phyloP scores from a whole-genome alignment of 2,329 filamentous ascomycete species.

The Aspergillus brasiliensis region DNA sequence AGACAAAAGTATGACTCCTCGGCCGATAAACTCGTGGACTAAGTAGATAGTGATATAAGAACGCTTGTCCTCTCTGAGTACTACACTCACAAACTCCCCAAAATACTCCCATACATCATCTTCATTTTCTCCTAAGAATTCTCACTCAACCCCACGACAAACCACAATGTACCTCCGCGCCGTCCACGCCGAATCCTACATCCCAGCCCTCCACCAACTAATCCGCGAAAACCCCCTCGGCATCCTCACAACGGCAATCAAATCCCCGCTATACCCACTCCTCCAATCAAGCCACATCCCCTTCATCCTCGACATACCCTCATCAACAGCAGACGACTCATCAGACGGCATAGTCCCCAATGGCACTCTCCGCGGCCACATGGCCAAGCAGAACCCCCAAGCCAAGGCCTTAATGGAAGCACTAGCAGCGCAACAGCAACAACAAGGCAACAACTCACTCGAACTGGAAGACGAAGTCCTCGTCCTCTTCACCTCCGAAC shows the following conservation, averaged over 20 bases:
- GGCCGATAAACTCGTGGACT: neutral
- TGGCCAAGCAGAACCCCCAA: constrained; percentile 66
- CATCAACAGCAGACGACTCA: constrained; percentile 13
- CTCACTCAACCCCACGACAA: neutral
- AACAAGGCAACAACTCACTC: constrained; percentile 27
- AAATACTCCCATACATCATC: neutral
- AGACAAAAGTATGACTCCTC: neutral
- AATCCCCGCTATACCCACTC: constrained; percentile 51
- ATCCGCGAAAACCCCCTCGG: constrained; percentile 64
- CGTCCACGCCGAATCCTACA: constrained; percentile 54
- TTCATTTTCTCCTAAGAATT: neutral
- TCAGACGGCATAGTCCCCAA: constrained; percentile 30
- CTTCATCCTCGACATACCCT: constrained; percentile 56
- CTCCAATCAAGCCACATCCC: constrained; percentile 66
- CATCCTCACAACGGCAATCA: constrained; percentile 63
- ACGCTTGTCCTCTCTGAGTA: neutral
- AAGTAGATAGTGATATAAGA: neutral
- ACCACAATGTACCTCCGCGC: constrained; percentile 59
- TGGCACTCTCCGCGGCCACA: constrained; percentile 58
- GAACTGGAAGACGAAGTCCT: constrained; percentile 57
- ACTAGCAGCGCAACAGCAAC: constrained; percentile 24
- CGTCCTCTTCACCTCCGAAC: constrained; percentile 61
- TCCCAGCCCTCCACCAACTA: constrained; percentile 53
- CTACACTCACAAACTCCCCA: neutral
- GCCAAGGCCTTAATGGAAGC: constrained; percentile 61